Evolutionary conservation across 495 filamentous ascomycete genomes (phyloP), one percentile per base, ranked within the genome.

Genomic region (Penicillium silybi): DNA sequence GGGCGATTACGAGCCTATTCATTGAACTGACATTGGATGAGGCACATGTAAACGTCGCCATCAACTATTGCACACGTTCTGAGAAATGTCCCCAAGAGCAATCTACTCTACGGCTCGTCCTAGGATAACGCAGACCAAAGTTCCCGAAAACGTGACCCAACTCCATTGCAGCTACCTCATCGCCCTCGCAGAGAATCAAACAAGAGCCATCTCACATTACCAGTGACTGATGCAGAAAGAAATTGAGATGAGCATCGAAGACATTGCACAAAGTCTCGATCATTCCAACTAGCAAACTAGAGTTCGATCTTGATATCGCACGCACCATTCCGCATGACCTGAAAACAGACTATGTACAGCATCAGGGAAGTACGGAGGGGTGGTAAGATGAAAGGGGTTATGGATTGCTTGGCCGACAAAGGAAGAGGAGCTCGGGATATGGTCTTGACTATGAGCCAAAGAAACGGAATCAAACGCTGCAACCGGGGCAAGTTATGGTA

Each of bases 371-470:
- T 4, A 25, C 18, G 50, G 41, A 50, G 42, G 44, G 44, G 39
- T 35, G 15, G 16, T 4, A 35, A 48, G 41, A 48, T 23, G 35
- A 23, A 39, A 51, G 48, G 43, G 57, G 42, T 10, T 11, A 16
- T 10, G 37, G 53, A 57, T 60, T 53, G 46, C 50, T 39, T 50
- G 46, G 46, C 53, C 8, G 37, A 19, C 19, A 25, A 26, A 20
- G 38, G 17, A 40, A 20, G 41, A 11, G 13, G 43, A 38, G 26
- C 20, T 27, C 45, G 23, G 34, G 41, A 27, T 26, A 45, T 44
- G 20, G 19, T 11, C n/a, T 25, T 26, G 29, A 27, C 4, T 37
- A 32, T 50, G 29, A 18, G 27, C 27, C 44, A 20, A 23, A 44
- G 26, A 26, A n/a, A 35, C 32, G 7, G 19, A 22, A 25, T 13